Percentiles rank a stretch among this genome's conserved stretches.
phyloP scores from a whole-genome alignment of 1,139 yeast species.

The Saccharomycopsis phalli region DNA sequence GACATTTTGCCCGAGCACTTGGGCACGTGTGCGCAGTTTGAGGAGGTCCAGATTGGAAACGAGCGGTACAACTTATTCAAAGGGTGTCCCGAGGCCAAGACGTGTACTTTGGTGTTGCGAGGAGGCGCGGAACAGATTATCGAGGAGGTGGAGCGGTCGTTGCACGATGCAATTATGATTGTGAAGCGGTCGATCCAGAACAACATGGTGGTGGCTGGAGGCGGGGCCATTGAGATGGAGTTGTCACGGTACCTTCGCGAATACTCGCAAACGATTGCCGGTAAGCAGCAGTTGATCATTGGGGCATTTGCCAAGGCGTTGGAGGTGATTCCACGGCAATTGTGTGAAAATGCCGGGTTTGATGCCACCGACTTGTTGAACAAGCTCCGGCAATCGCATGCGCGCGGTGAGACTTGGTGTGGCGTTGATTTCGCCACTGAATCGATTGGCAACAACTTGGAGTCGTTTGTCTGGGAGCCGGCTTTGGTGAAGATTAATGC shows the following conservation, averaged over 20 bases:
- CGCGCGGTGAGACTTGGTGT: slow-evolving; percentile 83
- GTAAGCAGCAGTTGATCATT: slow-evolving; percentile 88
- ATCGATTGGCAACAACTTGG: slow-evolving; percentile 74
- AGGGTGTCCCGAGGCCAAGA: slow-evolving; percentile 88
- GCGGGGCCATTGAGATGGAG: slow-evolving; percentile 99
- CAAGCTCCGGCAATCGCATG: slow-evolving; percentile 85
- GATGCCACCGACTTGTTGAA: slow-evolving; percentile 92
- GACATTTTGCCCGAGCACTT: slow-evolving; percentile 61
- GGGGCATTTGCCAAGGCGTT: slow-evolving; percentile 90
- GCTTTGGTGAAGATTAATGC: slow-evolving; percentile 90
- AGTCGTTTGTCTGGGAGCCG: slow-evolving; percentile 95
- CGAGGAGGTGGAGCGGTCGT: slow-evolving; percentile 94
- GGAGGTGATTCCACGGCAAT: slow-evolving; percentile 93
- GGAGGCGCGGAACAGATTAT: slow-evolving; percentile 99
- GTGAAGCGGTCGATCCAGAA: slow-evolving; percentile 91
- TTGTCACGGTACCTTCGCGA: slow-evolving; percentile 82
- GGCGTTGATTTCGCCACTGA: slow-evolving; percentile 91
- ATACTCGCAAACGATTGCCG: slow-evolving; percentile 78
- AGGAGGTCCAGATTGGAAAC: slow-evolving; percentile 92
- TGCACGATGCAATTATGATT: slow-evolving; percentile 98
- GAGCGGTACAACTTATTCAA: slow-evolving; percentile 88
- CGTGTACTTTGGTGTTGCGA: slow-evolving; percentile 86
- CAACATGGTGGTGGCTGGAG: slow-evolving; percentile 89
- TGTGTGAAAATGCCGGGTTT: slow-evolving; percentile 96
- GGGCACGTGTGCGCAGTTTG: slow-evolving; percentile 81